These are phyloP conservation scores for Clonostachys rosea DNA, from an alignment of 2,329 filamentous ascomycete species.

Conservation along the genomic window DNA sequence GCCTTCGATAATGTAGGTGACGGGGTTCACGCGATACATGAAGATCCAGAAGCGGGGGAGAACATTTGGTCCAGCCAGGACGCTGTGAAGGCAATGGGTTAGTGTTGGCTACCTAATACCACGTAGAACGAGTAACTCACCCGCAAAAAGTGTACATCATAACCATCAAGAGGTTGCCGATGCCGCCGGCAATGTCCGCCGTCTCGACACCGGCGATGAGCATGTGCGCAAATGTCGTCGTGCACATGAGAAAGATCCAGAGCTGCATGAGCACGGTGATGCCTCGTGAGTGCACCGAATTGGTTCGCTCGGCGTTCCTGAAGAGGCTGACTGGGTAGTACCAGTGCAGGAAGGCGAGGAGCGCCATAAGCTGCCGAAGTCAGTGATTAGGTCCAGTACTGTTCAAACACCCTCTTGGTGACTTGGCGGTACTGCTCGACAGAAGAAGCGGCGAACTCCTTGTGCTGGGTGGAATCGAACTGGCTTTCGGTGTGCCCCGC, in stretches of 20 bases:
- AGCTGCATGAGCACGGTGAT: constrained; percentile 53
- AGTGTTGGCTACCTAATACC: no score
- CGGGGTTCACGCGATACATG: constrained; percentile 69
- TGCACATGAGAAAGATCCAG: constrained; percentile 1
- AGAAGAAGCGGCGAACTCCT: constrained; percentile 16
- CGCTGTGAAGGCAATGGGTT: constrained; percentile 28
- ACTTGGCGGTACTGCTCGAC: constrained; percentile 24
- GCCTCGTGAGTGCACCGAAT: constrained; percentile 64
- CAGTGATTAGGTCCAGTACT: constrained; percentile 32
- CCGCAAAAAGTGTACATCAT: constrained; percentile 1
- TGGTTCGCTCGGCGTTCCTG: constrained; percentile 64
- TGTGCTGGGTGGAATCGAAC: constrained; percentile 13
- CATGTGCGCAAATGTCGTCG: background rate
- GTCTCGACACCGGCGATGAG: constrained; percentile 53
- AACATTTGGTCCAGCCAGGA: constrained; percentile 53
- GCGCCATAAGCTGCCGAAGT: constrained; percentile 27
- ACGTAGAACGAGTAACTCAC: background rate
- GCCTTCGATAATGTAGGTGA: constrained; percentile 68
- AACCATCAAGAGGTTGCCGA: background rate
- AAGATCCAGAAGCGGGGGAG: constrained; percentile 74
- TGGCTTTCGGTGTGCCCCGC: constrained; percentile 40
- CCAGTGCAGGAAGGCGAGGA: constrained; percentile 79
- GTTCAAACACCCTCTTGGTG: constrained; percentile 25
- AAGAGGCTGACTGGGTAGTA: constrained; percentile 55
- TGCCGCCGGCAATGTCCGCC: background rate